Base-by-base conservation (phyloP, 2,329 filamentous ascomycete species). In the Moelleriella libera region DNA sequence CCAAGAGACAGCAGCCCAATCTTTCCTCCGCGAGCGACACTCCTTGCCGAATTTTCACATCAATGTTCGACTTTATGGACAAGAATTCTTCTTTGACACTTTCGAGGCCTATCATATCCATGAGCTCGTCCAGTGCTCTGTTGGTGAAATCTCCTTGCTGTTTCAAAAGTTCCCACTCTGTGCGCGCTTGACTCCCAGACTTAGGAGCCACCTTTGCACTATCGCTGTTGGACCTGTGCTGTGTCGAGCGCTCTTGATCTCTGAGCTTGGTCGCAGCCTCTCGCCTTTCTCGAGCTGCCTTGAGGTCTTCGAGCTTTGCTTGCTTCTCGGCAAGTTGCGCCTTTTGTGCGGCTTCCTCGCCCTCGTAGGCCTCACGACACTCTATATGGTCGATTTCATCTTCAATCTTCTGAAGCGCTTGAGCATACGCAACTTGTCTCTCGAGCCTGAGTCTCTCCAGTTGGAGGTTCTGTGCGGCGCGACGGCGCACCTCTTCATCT, bases 81-180 rank as follows among this genome's bases (percentile, higher is more conserved):
- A 89, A 61, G 29, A 88, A 76, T 10, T 77, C 59, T 2, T 68
- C 55, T 52, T 89, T 89, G 41, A 88, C 80, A 0, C 72, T 64
- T 53, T 88, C 83, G 0, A 89, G 66, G 0, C 85, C 84, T 42
- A 83, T 78, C 76, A 88, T 80, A 0, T 58, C 61, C 78, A 88
- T 87, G 7, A 89, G 56, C 0, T 66, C 57, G 49, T 88, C 82
- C 0, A 88, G 55, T 0, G 72, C 66, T 0, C 60, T 55, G 51
- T 77, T 85, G 1, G 55, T 53, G 0, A 72, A 70, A 1, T 67
- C 67, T 32, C 80, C 71, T 1, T 60, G 56, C 1, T 62, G 45
- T 56, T 87, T 87, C 53, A 80, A 69, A 1, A 65, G 57, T 11
- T 80, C 62, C 84, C 83, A 88, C 14, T 85, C 42, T 8, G 40